Conservation (phyloP, 306 rosid genomes). For the barrel medic (Medicago truncatula) region MtrunA17r5.0-ANR NC_053047.1:32987001-32987500, state of each 20-base stretch:
- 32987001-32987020: background rate
- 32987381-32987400: conserved; percentile 88
- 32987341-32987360: conserved; percentile 61
- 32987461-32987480: conserved; percentile 68
- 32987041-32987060: conserved; percentile 17
- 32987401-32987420: conserved; percentile 94
- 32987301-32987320: conserved; percentile 54
- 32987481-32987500: conserved; percentile 27
- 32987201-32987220: conserved; percentile 12
- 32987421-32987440: conserved; percentile 93
- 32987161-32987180: conserved; percentile 15
- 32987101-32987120: conserved; percentile 27
- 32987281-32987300: conserved; percentile 16
- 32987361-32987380: conserved; percentile 90
- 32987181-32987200: background rate
- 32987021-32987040: conserved; percentile 12
- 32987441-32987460: conserved; percentile 83
- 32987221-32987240: conserved; percentile 23
- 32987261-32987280: conserved; percentile 19
- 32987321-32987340: conserved; percentile 61
- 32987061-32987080: background rate
- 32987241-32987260: conserved; percentile 11
- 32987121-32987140: background rate
- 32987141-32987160: conserved; percentile 20
- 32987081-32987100: conserved; percentile 1